A percentile compares a stretch with the other conserved stretches of the same genome.
Conservation (phyloP, 225 moss, liverwort and hornwort species). For the Neckera pumila region DNA sequence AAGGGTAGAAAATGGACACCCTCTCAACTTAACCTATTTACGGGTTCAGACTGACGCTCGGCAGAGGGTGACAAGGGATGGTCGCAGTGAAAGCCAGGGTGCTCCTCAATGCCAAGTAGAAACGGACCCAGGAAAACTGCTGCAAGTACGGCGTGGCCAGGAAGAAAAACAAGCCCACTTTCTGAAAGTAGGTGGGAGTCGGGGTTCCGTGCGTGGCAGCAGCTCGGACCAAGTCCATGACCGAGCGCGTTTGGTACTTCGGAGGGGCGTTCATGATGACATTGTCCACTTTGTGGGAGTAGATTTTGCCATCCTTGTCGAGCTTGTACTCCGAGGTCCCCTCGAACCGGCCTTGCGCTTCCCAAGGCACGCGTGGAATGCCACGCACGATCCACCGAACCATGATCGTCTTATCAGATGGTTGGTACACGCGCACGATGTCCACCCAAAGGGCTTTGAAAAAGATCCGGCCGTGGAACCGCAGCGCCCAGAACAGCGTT, state of each 20-base stretch:
- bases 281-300: constrained; percentile 91
- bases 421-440: constrained; percentile 88
- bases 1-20: background rate
- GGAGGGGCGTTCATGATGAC: constrained; percentile 79
- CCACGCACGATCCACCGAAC: constrained; percentile 95
- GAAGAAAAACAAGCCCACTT: constrained; percentile 15
- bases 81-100: constrained; percentile 55
- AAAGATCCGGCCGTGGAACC: constrained; percentile 91
- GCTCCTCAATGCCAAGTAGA: constrained; percentile 83
- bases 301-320: constrained; percentile 92
- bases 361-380: constrained; percentile 94
- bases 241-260: constrained; percentile 51
- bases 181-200: constrained; percentile 78
- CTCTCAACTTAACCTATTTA: background rate
- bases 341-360: constrained; percentile 92
- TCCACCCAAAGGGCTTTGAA: constrained; percentile 93
- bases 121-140: constrained; percentile 93
- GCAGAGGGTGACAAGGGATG: constrained; percentile 18
- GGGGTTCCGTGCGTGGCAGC: constrained; percentile 72
- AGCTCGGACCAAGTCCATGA: constrained; percentile 72
- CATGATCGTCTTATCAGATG: constrained; percentile 88
- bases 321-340: constrained; percentile 94
- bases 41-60: constrained; percentile 50
- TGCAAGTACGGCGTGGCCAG: constrained; percentile 40
- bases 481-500: constrained; percentile 85